phyloP scores from a whole-genome alignment of 78 protist species.

The Parvularia atlantis region DNA sequence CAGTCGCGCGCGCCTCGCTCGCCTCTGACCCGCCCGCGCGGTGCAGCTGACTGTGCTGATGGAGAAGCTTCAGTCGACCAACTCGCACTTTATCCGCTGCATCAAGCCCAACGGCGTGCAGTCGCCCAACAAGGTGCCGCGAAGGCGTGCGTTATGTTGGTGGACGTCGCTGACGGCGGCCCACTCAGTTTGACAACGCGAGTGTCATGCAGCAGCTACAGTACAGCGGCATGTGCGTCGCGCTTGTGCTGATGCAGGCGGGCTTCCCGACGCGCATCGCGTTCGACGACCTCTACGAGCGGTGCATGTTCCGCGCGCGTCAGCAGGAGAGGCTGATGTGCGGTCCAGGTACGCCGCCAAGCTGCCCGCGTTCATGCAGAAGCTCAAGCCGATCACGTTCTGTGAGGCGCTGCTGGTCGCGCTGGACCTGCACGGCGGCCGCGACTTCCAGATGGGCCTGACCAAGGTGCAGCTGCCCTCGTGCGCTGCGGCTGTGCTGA shows the following conservation, averaged over 20 bases:
- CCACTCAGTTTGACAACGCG: too few species aligned
- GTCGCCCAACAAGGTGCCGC: too few species aligned
- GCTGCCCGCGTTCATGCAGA: not conserved
- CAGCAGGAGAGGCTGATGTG: not conserved
- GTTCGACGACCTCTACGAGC: not conserved
- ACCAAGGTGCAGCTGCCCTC: not conserved
- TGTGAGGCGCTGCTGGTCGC: constrained; percentile 11
- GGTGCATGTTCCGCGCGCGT: not conserved
- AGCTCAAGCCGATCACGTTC: not conserved
- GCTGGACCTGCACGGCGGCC: constrained; percentile 8
- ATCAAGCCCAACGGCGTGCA: constrained; percentile 52
- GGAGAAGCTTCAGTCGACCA: constrained; percentile 4
- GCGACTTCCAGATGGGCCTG: constrained; percentile 10
- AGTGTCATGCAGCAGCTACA: not conserved
- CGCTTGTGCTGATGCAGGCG: not conserved
- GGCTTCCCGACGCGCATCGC: constrained; percentile 12
- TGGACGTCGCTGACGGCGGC: too few species aligned
- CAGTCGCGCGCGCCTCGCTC: not conserved
- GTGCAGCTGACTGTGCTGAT: not conserved
- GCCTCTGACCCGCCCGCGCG: too few species aligned
- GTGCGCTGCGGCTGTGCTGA: too few species aligned
- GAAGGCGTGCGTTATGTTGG: too few species aligned
- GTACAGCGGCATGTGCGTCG: constrained; percentile 2
- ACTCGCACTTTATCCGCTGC: constrained; percentile 46
- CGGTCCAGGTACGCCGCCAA: not conserved